Conservation (phyloP, 73 alveolate genomes). For the Paramecium pentaurelia region DNA sequence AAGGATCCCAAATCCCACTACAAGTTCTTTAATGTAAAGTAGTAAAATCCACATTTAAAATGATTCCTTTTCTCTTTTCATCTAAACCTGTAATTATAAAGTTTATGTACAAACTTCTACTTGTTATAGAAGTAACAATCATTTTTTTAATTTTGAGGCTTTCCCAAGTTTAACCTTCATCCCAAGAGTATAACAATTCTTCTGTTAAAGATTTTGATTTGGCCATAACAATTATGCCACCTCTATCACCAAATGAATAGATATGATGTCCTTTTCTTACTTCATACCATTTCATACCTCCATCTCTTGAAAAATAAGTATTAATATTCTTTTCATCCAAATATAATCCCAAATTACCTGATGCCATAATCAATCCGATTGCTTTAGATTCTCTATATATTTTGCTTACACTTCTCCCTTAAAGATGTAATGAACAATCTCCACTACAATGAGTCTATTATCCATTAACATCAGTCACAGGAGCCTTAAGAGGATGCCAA, state of each 20-base stretch:
- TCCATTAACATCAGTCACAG: conserved; percentile 58
- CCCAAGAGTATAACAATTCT: conserved; percentile 75
- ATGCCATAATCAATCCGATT: conserved; percentile 82
- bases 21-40: conserved; percentile 84
- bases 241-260: conserved; percentile 94
- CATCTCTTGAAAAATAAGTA: conserved; percentile 86
- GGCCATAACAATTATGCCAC: conserved; percentile 95
- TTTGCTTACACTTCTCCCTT: conserved; percentile 75
- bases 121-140: neutral
- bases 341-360: conserved; percentile 85
- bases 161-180: conserved; percentile 81
- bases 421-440: conserved; percentile 84
- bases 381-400: conserved; percentile 77
- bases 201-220: conserved; percentile 72
- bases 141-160: neutral
- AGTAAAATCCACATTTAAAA: conserved; percentile 76
- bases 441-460: conserved; percentile 63
- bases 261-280: conserved; percentile 81
- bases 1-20: conserved; percentile 79
- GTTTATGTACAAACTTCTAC: conserved; percentile 5
- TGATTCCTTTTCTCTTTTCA: conserved; percentile 62
- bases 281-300: conserved; percentile 87
- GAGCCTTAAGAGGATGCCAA: conserved; percentile 80
- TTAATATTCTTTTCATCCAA: conserved; percentile 61
- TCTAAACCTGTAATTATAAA: neutral